Evolutionary conservation across 306 rosid species (phyloP), one percentile per base, ranked within the genome.

Genomic region (Trifolium repens): DNA sequence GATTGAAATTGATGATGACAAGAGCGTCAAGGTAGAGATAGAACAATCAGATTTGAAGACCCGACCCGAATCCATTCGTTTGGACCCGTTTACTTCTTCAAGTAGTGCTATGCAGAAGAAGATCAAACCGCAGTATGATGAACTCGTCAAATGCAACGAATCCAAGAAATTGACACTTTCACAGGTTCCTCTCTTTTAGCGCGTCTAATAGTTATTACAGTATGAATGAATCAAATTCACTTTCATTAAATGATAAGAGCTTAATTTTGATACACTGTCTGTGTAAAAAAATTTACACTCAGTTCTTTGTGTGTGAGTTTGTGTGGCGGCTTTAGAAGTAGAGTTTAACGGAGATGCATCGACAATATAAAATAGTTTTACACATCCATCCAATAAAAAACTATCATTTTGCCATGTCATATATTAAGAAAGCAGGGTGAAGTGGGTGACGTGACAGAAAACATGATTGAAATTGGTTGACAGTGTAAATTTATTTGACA

Each of bases 81-180:
- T 24, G 40, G 5, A 42, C 72, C 72, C 39, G 40, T 43, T 64
- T 24, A 67, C 40, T 16, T 44, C 72, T 44, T 67, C 40, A 5
- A 67, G 57, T 24, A 44, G 72, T 67, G 57, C 0, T 44, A 44
- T 67, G 72, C 57, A 67, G 57, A 67, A 24, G 9, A 66, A 67
- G 6, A 24, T 67, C 3, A 46, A 67, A 44, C 22, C 32, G 40
- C 39, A 43, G 24, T 44, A 67, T 46, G 57, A 67, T 67, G 57
- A 67, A 12, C 39, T 67, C 1, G 37, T 44, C 1, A 67, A 44
- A 67, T 22, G 72, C 24, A 42, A 67, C 5, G 35, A 66, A 7
- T 42, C 71, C 9, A 42, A 43, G 1, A 13, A 24, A 7, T 8
- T 67, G 14, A 44, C 17, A 67, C 40, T 67, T 7, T 6, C 57